These are phyloP conservation scores for Macrophomina phaseolina DNA, from an alignment of 2,329 filamentous ascomycete species.

Conservation along the genomic window DNA sequence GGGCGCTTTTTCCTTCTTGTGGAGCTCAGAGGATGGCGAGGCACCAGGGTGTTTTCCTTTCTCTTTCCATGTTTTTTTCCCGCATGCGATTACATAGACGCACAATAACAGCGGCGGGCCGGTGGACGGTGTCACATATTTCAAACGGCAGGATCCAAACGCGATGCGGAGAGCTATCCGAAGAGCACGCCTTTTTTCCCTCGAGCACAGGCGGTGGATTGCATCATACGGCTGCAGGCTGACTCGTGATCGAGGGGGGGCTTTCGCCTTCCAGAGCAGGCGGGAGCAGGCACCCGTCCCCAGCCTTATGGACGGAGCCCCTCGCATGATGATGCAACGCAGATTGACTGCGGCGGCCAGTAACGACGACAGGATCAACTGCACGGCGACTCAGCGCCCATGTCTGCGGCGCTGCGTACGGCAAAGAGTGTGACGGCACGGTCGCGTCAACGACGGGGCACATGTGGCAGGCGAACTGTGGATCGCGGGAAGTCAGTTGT, in stretches of 20 bases:
- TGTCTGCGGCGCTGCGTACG: not conserved
- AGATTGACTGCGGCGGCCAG: not conserved
- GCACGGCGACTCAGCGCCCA: constrained; percentile 5
- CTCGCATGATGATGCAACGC: constrained; percentile 9
- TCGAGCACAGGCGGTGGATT: not conserved
- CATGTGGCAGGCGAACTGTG: not conserved
- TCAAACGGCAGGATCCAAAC: not conserved
- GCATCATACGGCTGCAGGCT: constrained; percentile 9
- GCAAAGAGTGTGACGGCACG: not conserved
- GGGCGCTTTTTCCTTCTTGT: constrained; percentile 20
- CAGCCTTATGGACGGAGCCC: not conserved
- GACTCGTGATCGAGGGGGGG: not conserved
- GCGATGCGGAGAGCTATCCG: constrained; percentile 6
- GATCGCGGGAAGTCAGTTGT: not conserved
- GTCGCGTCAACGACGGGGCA: not conserved
- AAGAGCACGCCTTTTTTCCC: not conserved
- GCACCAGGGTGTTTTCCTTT: constrained; percentile 15
- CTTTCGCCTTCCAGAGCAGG: not conserved
- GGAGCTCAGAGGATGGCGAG: constrained; percentile 3
- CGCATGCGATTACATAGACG: constrained; percentile 18
- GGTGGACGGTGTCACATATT: not conserved
- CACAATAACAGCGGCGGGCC: constrained; percentile 13
- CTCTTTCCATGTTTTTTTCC: constrained; percentile 18
- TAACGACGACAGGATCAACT: not conserved
- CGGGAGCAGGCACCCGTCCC: constrained; percentile 5